phyloP scores from a whole-genome alignment of 768 basidiomycete genomes.

The Fomitopsis serialis region DNA sequence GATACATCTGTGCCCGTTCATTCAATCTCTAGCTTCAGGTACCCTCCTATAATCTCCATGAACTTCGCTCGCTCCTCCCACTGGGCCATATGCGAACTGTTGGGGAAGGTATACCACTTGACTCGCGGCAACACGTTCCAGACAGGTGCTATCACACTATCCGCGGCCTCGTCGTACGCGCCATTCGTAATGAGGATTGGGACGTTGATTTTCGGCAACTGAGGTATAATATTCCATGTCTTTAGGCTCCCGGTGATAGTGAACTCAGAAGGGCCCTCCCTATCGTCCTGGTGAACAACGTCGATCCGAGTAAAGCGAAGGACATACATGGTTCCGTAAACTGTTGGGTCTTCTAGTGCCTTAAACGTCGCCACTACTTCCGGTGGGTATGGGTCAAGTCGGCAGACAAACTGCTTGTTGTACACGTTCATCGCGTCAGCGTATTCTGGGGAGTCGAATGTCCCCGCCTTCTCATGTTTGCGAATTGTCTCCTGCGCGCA shows the following conservation, averaged over 20 bases:
- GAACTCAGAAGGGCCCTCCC: conserved; percentile 32
- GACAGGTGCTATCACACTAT: conserved; percentile 31
- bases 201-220: conserved; percentile 34
- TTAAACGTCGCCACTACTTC: conserved; percentile 29
- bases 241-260: conserved; percentile 35
- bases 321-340: conserved; percentile 41
- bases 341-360: conserved; percentile 39
- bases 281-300: neutral
- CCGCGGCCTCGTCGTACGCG: conserved; percentile 34
- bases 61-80: conserved; percentile 38
- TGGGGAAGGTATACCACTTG: conserved; percentile 39
- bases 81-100: conserved; percentile 40
- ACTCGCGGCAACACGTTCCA: conserved; percentile 33
- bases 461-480: conserved; percentile 41
- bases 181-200: conserved; percentile 35
- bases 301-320: neutral
- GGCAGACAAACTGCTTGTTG: conserved; percentile 39
- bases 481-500: conserved; percentile 27
- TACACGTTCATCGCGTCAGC: conserved; percentile 35
- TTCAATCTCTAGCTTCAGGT: conserved; percentile 15
- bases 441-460: conserved; percentile 40
- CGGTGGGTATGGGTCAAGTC: conserved; percentile 39
- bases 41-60: conserved; percentile 31
- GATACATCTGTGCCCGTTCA: too few species aligned
- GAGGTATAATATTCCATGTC: conserved; percentile 41